Percentiles rank a stretch among this genome's conserved stretches.
Evolutionary conservation across 2,329 filamentous ascomycete genomes (phyloP).

Genomic region (Dactylellina cionopaga): DNA sequence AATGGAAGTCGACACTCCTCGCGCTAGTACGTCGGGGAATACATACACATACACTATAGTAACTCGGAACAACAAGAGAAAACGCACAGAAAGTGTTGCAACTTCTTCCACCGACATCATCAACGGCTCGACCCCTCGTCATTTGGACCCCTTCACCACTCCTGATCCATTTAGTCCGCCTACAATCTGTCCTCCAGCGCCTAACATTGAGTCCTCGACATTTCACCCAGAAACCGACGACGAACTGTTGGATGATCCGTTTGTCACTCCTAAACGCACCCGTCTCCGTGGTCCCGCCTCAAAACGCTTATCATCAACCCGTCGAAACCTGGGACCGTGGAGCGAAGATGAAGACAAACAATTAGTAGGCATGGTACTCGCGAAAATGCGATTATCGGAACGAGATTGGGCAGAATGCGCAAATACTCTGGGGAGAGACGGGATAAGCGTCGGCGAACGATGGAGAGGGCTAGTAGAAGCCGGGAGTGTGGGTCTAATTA

Average conservation of each 20-base stretch:
- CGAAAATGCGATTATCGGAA: conserved; percentile 73
- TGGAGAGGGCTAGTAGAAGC: conserved; percentile 72
- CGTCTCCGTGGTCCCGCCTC: conserved; percentile 46
- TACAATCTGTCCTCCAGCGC: conserved; percentile 36
- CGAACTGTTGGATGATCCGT: conserved; percentile 46
- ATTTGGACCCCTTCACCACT: conserved; percentile 32
- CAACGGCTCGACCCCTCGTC: conserved; percentile 22
- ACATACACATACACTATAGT: conserved; percentile 52
- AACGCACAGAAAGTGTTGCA: conserved; percentile 31
- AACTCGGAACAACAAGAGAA: conserved; percentile 51
- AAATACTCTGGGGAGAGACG: conserved; percentile 69
- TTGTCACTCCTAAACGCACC: conserved; percentile 48
- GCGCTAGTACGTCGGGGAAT: conserved; percentile 18
- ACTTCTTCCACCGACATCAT: background rate
- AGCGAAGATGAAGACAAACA: conserved; percentile 72
- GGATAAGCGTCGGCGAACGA: conserved; percentile 67
- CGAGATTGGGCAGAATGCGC: conserved; percentile 75
- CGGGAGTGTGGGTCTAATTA: conserved; percentile 47
- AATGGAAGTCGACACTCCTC: conserved; percentile 29
- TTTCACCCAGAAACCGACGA: conserved; percentile 48
- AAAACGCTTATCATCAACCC: conserved; percentile 32
- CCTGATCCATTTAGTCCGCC: conserved; percentile 28
- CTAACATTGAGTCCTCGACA: conserved; percentile 38
- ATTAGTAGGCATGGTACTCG: conserved; percentile 73
- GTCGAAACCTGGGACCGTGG: conserved; percentile 62